Evolutionary conservation across 306 rosid genomes (phyloP).

Genomic region (Vigna angularis): DNA sequence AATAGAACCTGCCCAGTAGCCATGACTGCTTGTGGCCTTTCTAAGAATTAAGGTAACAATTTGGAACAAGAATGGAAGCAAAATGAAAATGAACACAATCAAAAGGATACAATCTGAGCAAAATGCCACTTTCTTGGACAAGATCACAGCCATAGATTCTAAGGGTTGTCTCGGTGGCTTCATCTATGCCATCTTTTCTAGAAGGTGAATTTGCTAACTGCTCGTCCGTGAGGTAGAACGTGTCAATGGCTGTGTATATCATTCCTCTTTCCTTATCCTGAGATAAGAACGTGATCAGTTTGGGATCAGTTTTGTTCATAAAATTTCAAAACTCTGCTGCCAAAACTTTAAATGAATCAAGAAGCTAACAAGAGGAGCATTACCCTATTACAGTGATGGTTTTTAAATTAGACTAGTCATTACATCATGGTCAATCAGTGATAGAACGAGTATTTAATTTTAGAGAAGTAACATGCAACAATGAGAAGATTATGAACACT

Average conservation of each 20-base stretch:
- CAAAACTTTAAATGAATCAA: neutral
- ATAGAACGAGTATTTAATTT: neutral
- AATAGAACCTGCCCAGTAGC: conserved; percentile 97
- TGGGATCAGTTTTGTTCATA: neutral
- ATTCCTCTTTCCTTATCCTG: conserved; percentile 45
- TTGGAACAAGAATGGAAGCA: conserved; percentile 23
- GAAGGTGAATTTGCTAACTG: conserved; percentile 76
- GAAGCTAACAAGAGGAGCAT: neutral
- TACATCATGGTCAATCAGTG: neutral
- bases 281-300: neutral
- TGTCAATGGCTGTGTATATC: conserved; percentile 92
- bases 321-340: neutral
- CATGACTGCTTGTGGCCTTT: conserved; percentile 97
- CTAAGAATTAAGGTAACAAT: conserved; percentile 44
- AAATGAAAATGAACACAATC: neutral
- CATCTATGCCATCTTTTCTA: conserved; percentile 82
- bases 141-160: conserved; percentile 96
- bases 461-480: neutral
- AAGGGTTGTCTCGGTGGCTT: conserved; percentile 76
- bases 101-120: conserved; percentile 75
- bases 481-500: neutral
- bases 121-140: conserved; percentile 94
- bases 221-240: conserved; percentile 81
- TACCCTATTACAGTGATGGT: neutral
- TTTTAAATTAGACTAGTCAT: neutral